phyloP scores from a whole-genome alignment of 2,329 filamentous ascomycete genomes.

The Cyphellophora europaea region DNA sequence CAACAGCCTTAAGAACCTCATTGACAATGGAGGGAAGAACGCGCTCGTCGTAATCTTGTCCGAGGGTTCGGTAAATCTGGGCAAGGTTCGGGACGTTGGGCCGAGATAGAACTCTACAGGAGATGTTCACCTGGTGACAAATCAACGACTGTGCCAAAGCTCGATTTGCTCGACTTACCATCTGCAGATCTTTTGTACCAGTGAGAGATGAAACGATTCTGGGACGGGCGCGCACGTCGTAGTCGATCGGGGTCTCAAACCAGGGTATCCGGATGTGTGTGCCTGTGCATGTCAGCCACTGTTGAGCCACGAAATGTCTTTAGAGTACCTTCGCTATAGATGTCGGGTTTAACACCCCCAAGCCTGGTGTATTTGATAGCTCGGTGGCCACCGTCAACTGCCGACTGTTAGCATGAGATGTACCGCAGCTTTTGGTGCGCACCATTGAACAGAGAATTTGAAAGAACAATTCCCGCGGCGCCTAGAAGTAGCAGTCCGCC shows the following conservation, averaged over 20 bases:
- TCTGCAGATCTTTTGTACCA: slow-evolving; percentile 97
- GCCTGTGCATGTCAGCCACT: slow-evolving; percentile 41
- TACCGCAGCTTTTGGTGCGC: slow-evolving; percentile 3
- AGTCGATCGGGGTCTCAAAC: slow-evolving; percentile 94
- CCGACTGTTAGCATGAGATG: slow-evolving; percentile 6
- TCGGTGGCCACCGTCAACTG: slow-evolving; percentile 93
- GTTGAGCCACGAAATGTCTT: neutral
- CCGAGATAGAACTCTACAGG: slow-evolving; percentile 93
- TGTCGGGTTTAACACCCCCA: slow-evolving; percentile 89
- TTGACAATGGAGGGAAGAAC: slow-evolving; percentile 97
- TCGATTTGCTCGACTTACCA: slow-evolving; percentile 60
- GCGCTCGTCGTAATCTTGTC: slow-evolving; percentile 92
- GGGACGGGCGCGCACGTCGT: slow-evolving; percentile 96
- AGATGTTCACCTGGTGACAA: slow-evolving; percentile 60
- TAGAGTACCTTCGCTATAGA: slow-evolving; percentile 79
- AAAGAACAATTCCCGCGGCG: slow-evolving; percentile 30
- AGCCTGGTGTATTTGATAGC: slow-evolving; percentile 96
- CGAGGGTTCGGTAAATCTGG: slow-evolving; percentile 93
- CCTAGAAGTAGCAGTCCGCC: slow-evolving; percentile 45
- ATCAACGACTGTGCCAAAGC: no score
- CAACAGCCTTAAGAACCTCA: slow-evolving; percentile 96
- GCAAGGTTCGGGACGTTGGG: slow-evolving; percentile 82
- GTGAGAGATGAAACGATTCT: slow-evolving; percentile 94
- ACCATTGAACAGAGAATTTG: slow-evolving; percentile 62
- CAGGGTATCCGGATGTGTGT: slow-evolving; percentile 92